phyloP scores from a whole-genome alignment of 768 basidiomycete species.

The Imleria badia region DNA sequence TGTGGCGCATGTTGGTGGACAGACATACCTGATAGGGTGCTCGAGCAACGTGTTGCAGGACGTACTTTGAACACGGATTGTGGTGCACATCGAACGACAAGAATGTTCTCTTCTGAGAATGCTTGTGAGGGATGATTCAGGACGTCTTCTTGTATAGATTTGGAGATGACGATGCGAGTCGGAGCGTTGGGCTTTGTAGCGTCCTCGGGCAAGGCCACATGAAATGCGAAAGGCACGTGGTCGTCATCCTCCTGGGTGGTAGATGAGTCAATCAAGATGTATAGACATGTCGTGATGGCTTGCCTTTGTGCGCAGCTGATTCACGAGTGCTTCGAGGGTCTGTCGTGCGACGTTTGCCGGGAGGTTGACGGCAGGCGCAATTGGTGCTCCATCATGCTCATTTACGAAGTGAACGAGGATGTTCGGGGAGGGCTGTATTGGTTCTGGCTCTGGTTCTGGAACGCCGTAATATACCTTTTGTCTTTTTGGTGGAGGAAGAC shows the following conservation, averaged over 20 bases:
- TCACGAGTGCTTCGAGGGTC: conserved; percentile 84
- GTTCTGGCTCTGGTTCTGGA: conserved; percentile 59
- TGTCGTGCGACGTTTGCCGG: conserved; percentile 86
- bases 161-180: conserved; percentile 79
- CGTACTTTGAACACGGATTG: conserved; percentile 95
- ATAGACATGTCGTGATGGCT: conserved; percentile 24
- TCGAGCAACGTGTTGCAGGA: conserved; percentile 91
- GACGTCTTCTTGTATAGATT: conserved; percentile 81
- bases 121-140: conserved; percentile 67
- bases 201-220: conserved; percentile 69
- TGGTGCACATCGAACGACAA: conserved; percentile 87
- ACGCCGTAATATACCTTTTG: conserved; percentile 79
- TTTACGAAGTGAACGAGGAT: conserved; percentile 92
- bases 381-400: conserved; percentile 74
- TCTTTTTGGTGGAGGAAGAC: conserved; percentile 86
- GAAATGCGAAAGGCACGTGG: conserved; percentile 89
- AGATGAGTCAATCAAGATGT: conserved; percentile 5
- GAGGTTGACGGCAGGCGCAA: conserved; percentile 87
- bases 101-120: conserved; percentile 83
- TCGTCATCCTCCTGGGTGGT: conserved; percentile 58
- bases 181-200: conserved; percentile 50
- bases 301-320: conserved; percentile 78
- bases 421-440: conserved; percentile 50
- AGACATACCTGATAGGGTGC: conserved; percentile 76
- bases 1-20: not conserved